Conservation (phyloP, 176 grass and related monocot species). For the Juncus inflexus region DNA sequence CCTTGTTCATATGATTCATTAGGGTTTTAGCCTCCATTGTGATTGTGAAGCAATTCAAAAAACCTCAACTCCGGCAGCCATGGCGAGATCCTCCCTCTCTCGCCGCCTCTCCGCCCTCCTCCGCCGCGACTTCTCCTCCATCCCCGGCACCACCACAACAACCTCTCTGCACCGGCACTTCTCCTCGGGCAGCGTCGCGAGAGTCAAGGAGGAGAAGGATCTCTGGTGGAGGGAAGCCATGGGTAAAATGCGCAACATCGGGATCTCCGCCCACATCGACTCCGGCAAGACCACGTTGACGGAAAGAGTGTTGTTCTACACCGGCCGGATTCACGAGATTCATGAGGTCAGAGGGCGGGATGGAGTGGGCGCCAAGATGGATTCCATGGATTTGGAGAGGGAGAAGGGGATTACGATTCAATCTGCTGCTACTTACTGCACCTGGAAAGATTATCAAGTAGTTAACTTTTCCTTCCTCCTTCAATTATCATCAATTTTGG, state of each 20-base stretch:
- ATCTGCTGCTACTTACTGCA: slow-evolving; percentile 94
- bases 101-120: slow-evolving; percentile 31
- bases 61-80: slow-evolving; percentile 9
- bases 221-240: slow-evolving; percentile 71
- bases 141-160: not conserved
- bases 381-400: slow-evolving; percentile 97
- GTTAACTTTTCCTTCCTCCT: not conserved
- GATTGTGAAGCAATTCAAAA: not conserved
- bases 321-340: slow-evolving; percentile 91
- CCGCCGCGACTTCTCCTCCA: not conserved
- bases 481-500: slow-evolving; percentile 1
- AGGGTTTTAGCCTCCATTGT: slow-evolving; percentile 19
- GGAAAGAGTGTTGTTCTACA: slow-evolving; percentile 90
- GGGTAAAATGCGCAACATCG: slow-evolving; percentile 87
- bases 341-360: slow-evolving; percentile 93
- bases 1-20: not conserved
- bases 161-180: not conserved
- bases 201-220: slow-evolving; percentile 79
- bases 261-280: slow-evolving; percentile 97
- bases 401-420: slow-evolving; percentile 98
- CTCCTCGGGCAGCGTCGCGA: slow-evolving; percentile 29
- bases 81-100: slow-evolving; percentile 32
- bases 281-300: slow-evolving; percentile 96
- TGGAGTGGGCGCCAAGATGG: slow-evolving; percentile 93
- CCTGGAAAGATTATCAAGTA: slow-evolving; percentile 91